These are phyloP conservation scores for Fagopyrum esculentum DNA, from an alignment of 148 eudicot species.

Conservation along the genomic window DNA sequence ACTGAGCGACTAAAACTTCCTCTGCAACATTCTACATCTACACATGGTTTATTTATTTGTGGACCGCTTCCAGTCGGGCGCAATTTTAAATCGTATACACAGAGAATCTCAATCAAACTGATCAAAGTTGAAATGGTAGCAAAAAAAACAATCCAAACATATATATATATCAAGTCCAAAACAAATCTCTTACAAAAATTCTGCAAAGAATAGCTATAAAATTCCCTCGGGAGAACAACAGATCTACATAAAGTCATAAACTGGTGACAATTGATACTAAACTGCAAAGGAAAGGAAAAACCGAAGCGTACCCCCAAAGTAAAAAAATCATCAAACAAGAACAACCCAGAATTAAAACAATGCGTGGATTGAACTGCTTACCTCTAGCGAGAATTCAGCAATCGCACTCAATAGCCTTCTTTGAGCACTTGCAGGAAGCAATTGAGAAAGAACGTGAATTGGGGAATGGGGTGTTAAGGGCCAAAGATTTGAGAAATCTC, in stretches of 20 bases:
- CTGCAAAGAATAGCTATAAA: neutral
- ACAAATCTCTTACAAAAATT: neutral
- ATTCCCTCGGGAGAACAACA: neutral
- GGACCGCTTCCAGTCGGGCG: neutral
- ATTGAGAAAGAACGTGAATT: neutral
- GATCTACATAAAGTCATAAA: constrained; percentile 10
- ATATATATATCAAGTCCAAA: neutral
- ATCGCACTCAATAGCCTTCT: neutral
- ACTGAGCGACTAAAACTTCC: neutral
- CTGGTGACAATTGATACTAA: neutral
- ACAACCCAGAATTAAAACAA: neutral
- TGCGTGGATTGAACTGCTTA: constrained; percentile 5
- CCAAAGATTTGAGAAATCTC: constrained; percentile 1
- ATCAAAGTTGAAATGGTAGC: neutral
- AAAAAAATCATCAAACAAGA: neutral
- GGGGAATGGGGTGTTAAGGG: neutral
- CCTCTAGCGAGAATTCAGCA: constrained; percentile 1
- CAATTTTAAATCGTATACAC: neutral
- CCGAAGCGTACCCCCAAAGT: neutral
- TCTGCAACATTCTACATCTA: neutral
- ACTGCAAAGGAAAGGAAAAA: neutral
- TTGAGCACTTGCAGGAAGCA: neutral
- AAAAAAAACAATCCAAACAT: neutral
- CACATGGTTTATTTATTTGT: neutral
- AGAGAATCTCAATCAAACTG: constrained; percentile 1